Evolutionary conservation across 2,329 filamentous ascomycete genomes (phyloP).

Genomic region (Verticillium klebahnii): DNA sequence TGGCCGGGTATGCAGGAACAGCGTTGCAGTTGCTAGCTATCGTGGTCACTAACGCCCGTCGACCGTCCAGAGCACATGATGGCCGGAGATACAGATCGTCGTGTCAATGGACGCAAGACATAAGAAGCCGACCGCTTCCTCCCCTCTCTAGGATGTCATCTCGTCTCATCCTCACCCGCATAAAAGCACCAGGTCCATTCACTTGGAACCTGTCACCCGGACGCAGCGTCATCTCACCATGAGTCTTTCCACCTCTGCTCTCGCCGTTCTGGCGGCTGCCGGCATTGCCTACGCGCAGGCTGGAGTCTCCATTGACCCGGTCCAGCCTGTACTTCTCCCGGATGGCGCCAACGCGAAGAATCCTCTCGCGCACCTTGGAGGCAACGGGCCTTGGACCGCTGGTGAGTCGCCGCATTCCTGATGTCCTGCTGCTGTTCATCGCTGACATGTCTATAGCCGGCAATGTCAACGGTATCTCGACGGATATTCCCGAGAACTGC

Average conservation of each 20-base stretch:
- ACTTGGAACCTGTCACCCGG: background rate
- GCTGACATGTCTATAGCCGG: constrained; percentile 33
- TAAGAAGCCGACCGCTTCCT: background rate
- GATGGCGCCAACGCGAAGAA: constrained; percentile 25
- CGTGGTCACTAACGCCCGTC: background rate
- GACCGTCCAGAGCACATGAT: background rate
- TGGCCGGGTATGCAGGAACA: background rate
- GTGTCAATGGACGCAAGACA: background rate
- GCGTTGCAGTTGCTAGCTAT: background rate
- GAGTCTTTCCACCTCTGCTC: background rate
- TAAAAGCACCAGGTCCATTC: background rate
- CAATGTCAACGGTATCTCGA: constrained; percentile 50
- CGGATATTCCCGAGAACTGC: constrained; percentile 50
- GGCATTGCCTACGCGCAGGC: constrained; percentile 10
- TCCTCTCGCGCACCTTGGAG: constrained; percentile 44
- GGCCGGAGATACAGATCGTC: background rate
- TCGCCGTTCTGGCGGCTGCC: constrained; percentile 10
- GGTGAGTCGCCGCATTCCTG: constrained; percentile 25
- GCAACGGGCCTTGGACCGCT: constrained; percentile 48
- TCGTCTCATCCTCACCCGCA: background rate
- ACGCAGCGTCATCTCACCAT: background rate
- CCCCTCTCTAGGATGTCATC: background rate
- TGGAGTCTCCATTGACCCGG: constrained; percentile 19
- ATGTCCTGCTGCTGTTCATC: background rate
- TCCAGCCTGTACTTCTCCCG: constrained; percentile 20